Conservation (phyloP, 2,329 filamentous ascomycete species). For the Paecilomyces formosus region DNA sequence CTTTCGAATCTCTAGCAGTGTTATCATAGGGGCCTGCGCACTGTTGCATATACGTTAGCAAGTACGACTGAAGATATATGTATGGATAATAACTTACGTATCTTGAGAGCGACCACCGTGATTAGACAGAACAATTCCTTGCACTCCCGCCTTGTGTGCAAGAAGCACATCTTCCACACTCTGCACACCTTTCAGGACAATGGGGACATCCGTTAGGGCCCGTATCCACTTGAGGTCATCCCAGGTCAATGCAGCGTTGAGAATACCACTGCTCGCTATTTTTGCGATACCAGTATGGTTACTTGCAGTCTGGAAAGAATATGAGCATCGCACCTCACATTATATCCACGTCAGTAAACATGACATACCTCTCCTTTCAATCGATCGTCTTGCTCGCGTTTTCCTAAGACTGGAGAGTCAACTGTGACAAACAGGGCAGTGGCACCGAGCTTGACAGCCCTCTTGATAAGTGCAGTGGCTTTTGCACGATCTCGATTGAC, state of each 20-base stretch:
- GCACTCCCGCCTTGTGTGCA: conserved; percentile 35
- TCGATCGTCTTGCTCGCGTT: conserved; percentile 25
- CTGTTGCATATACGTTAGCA: too few species aligned
- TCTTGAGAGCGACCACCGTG: conserved; percentile 35
- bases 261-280: background rate
- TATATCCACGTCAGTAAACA: background rate
- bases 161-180: conserved; percentile 37
- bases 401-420: conserved; percentile 25
- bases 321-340: background rate
- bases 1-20: too few species aligned
- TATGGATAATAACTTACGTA: background rate
- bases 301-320: background rate
- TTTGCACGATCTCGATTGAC: conserved; percentile 23
- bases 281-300: background rate
- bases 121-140: conserved; percentile 44
- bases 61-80: too few species aligned
- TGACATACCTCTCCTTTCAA: conserved; percentile 14
- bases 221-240: conserved; percentile 3
- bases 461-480: conserved; percentile 16
- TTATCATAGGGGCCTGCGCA: too few species aligned
- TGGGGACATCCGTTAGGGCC: conserved; percentile 11
- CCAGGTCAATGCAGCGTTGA: background rate
- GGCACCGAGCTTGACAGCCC: conserved; percentile 19
- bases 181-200: conserved; percentile 53
- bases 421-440: conserved; percentile 26